Conservation (phyloP, 1,139 yeast genomes). For the Debaryomycetaceae sp. region DNA sequence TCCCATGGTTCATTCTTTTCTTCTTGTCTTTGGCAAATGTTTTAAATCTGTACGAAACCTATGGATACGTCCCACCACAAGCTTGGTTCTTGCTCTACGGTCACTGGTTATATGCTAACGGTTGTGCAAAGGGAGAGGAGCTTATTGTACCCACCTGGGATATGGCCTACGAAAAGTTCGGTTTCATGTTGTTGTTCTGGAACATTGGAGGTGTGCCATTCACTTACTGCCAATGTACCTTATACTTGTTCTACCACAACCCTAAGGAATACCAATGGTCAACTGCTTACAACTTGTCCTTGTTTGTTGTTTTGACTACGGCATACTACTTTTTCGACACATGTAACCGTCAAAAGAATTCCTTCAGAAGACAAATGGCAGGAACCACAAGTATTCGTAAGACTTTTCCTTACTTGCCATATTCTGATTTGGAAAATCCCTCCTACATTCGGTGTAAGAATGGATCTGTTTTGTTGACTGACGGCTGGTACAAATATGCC, state of each 20-base stretch:
- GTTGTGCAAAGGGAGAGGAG: conserved; percentile 97
- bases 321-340: conserved; percentile 95
- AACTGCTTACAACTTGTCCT: conserved; percentile 48
- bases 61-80: conserved; percentile 79
- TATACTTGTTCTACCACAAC: conserved; percentile 75
- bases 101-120: conserved; percentile 93
- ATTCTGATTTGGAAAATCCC: conserved; percentile 77
- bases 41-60: conserved; percentile 72
- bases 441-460: conserved; percentile 77
- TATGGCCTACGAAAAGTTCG: conserved; percentile 98
- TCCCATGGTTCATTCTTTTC: conserved; percentile 92
- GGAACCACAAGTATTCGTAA: conserved; percentile 76
- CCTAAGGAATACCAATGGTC: conserved; percentile 82
- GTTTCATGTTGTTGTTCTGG: conserved; percentile 98
- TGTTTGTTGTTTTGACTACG: conserved; percentile 53
- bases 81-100: conserved; percentile 72
- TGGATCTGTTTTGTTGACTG: conserved; percentile 81
- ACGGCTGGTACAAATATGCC: conserved; percentile 92
- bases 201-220: conserved; percentile 98
- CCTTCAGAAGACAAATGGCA: conserved; percentile 82
- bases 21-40: conserved; percentile 74
- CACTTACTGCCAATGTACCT: conserved; percentile 92
- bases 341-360: conserved; percentile 90
- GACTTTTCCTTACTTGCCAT: conserved; percentile 91
- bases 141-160: conserved; percentile 98